Conservation (phyloP, 2,329 filamentous ascomycete genomes). For the Pseudogymnoascus sp. region DNA sequence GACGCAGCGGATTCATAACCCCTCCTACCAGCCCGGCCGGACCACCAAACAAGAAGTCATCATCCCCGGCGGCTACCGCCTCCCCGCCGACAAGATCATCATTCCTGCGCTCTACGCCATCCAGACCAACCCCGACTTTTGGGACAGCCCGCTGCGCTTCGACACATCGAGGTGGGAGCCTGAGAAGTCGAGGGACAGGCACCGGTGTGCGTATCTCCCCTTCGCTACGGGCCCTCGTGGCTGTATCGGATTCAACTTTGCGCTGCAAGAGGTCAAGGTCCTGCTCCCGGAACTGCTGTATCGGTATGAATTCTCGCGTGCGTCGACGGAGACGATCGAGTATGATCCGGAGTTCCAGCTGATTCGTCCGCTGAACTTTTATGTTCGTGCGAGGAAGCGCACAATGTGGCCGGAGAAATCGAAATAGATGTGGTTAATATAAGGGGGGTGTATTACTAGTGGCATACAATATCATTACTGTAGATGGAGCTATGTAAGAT, state of each 20-base stretch:
- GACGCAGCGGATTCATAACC: constrained; percentile 36
- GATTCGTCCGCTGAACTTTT: constrained; percentile 32
- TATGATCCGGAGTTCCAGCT: constrained; percentile 35
- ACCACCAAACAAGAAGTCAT: constrained; percentile 36
- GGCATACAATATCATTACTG: neutral
- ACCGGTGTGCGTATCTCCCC: constrained; percentile 26
- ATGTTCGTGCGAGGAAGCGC: constrained; percentile 18
- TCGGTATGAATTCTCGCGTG: constrained; percentile 29
- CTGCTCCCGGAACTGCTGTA: constrained; percentile 31
- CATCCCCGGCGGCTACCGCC: constrained; percentile 36
- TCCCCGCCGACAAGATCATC: constrained; percentile 29
- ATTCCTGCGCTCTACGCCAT: constrained; percentile 18
- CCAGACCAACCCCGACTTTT: constrained; percentile 19
- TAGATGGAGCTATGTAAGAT: neutral
- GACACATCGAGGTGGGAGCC: constrained; percentile 19
- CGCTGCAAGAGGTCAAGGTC: constrained; percentile 31
- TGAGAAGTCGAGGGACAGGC: constrained; percentile 14
- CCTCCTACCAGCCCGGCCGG: constrained; percentile 39
- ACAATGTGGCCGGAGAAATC: constrained; percentile 15
- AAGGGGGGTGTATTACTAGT: neutral
- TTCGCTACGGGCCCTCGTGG: constrained; percentile 30
- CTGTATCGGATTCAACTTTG: constrained; percentile 35
- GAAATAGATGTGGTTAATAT: constrained; percentile 27
- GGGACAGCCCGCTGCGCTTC: constrained; percentile 16
- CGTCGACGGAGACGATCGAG: constrained; percentile 27